Base-by-base conservation (phyloP, 2,329 filamentous ascomycete species). In the Neonectria magnoliae region DNA sequence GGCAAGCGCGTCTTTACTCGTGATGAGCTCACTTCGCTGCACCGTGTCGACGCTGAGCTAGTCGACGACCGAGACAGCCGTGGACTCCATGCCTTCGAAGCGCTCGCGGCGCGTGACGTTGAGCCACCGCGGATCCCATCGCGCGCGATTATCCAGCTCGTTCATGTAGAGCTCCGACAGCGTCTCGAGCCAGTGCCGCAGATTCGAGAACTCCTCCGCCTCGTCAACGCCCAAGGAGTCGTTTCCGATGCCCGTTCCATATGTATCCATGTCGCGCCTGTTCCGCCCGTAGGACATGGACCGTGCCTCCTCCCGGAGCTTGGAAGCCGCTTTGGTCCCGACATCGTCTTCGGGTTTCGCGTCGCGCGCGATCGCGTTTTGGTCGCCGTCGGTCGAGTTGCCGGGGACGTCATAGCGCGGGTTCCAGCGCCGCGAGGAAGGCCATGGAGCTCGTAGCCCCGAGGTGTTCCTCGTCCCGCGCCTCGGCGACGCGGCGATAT, bases 121-220 rank as follows among this genome's bases (percentile, higher is more conserved):
- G 9, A 74, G 65, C 72, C 72, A 74, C 27, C 71, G 67, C 7
- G 72, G 69, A 42, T 73, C 71, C 69, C 70, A 75, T 47, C 71
- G 66, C 10, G 71, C 73, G 25, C 69, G 66, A 42, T 74, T 71
- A 38, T 73, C 73, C 42, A 76, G 61, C 4, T 73, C 68, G 33
- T 76, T 76, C 75, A 76, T 76, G 42, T 76, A 76, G 11, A 76
- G 33, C 52, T 76, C 75, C 0, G 73, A 73, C 20, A 76, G 58
- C 0, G 73, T 75, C 62, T 76, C 72, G 20, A 76, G 63, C 72
- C 73, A 76, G n/a, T 75, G 73, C 11, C 70, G 71, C 22, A 73
- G 56, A 18, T 71, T 67, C 0, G 68, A 73, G 20, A 75, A 70
- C 22, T 69, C 73, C 22, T 75, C 72, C 16, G 57, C 53, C 2